Base-by-base conservation (phyloP, 2,329 filamentous ascomycete species). In the Sporothrix brunneoviolacea region DNA sequence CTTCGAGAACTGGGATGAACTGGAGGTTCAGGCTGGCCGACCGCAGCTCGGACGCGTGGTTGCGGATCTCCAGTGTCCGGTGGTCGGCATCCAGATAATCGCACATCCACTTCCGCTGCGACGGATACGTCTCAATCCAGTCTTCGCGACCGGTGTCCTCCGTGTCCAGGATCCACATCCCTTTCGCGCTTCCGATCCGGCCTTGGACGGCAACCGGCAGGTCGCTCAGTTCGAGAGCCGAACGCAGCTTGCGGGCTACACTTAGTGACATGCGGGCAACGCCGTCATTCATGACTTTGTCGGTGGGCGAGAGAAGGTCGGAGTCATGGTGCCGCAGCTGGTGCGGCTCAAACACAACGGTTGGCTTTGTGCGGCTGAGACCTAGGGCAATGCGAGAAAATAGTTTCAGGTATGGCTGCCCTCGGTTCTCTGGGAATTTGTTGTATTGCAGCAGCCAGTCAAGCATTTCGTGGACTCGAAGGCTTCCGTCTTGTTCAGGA, bases 121-220 rank as follows among this genome's bases (percentile, higher is more conserved):
- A 88, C 0, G 70, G 72, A 50, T 73, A 80, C 0, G 84, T 79
- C 50, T 83, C 74, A 37, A 90, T 86, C 84, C 83, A 87, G 15
- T 80, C 65, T 0, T 69, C 61, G 2, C 73, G 66, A 1, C 66
- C 66, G 0, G 64, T 64, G 22, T 77, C 72, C 0, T 68, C 60
- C 0, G 71, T 68, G 56, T 84, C 81, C 5, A 84, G 64, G 41
- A 84, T 73, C 86, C 86, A 91, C 56, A 91, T 71, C 0, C 87
- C 88, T 62, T 91, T 91, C 0, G 84, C 84, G 16, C 83, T 79
- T 9, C 80, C 84, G 32, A 91, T 76, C 0, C 88, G 77, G 2
- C 72, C 86, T 63, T 91, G 87, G 40, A 84, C 82, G 0, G 75
- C 82, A 30, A 78, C 77, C 0, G 85, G 84, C 0, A 78, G 62